These are phyloP conservation scores for Cucumis variabilis DNA, from an alignment of 331 rosid species.

Conservation along the genomic window DNA sequence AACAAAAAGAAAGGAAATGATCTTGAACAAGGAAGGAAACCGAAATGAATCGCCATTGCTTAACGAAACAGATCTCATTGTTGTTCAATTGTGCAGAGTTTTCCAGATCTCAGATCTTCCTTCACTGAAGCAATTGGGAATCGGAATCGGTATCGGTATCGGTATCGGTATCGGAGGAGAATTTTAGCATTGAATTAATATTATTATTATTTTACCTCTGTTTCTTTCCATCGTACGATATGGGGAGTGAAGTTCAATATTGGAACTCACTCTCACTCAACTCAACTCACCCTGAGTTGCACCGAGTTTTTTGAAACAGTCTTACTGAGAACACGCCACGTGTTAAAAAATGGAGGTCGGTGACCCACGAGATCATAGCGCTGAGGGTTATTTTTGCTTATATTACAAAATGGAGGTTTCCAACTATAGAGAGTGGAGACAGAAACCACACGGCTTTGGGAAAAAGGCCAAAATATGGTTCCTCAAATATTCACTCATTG, in stretches of 20 bases:
- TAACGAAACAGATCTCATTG: constrained; percentile 4
- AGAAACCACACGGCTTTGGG: background rate
- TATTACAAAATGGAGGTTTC: background rate
- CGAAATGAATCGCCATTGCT: constrained; percentile 45
- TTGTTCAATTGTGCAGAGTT: constrained; percentile 2
- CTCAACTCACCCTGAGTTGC: background rate
- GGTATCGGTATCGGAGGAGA: background rate
- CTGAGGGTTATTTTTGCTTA: background rate
- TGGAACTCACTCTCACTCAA: background rate
- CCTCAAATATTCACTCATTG: background rate
- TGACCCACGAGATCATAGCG: background rate
- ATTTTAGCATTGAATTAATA: background rate
- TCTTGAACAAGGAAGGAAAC: constrained; percentile 43
- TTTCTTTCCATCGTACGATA: background rate
- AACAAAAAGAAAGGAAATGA: constrained; percentile 45
- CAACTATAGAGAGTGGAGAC: background rate
- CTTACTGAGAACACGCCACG: background rate
- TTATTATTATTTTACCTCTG: too few relatives aligned
- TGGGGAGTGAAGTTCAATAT: background rate
- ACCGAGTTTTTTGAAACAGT: background rate
- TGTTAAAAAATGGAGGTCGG: background rate
- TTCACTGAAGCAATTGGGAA: constrained; percentile 11
- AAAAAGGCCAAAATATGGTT: background rate
- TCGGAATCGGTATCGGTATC: background rate
- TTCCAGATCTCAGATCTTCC: constrained; percentile 32